Evolutionary conservation across 2,329 filamentous ascomycete species (phyloP), one percentile per base, ranked within the genome.

Genomic region (Pseudogymnoascus sp.): DNA sequence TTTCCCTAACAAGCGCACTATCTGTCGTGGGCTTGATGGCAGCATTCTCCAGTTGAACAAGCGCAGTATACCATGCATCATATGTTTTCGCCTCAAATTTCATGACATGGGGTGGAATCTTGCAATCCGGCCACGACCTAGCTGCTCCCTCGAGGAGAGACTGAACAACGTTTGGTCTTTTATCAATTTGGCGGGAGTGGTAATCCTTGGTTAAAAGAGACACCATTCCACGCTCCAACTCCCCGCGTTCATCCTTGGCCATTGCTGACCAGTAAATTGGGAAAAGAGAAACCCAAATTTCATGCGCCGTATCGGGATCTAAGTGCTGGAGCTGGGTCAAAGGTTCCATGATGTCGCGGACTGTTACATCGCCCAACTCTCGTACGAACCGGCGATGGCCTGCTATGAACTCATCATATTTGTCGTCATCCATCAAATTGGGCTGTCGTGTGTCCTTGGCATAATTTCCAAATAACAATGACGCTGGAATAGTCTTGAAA

Each of bases 61-160:
- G 83, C 12, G 91, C 91, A n/a, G 91, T 92, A 72, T 99, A 99
- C 95, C 94, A 99, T 0, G 89, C 90, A 74, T 97, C 92, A 72
- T 96, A 99, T 0, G 91, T 96, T 73, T 90, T 91, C 19, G 92
- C 93, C 62, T 95, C 84, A 69, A 92, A 97, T 72, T 99, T 99
- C 77, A 99, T 86, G 38, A 97, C 91, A 71, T 99, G 94, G 0
- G 94, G 91, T 5, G 94, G 94, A 59, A 99, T 86, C 75, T 94
- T 96, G 76, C 94, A 95, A 22, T 90, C 84, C 0, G 94, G 93
- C 77, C 84, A 90, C 1, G 92, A 87, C 70, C 88, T 89, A 12
- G 92, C 90, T 36, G 91, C 89, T 41, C 91, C 94, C 69, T 96
- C 90, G 5, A 99, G 82, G 63, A 99, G 81, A 6, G 92, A 94